Evolutionary conservation across 2,329 filamentous ascomycete species (phyloP), one percentile per base, ranked within the genome.

Genomic region (Colletotrichum caudatum): DNA sequence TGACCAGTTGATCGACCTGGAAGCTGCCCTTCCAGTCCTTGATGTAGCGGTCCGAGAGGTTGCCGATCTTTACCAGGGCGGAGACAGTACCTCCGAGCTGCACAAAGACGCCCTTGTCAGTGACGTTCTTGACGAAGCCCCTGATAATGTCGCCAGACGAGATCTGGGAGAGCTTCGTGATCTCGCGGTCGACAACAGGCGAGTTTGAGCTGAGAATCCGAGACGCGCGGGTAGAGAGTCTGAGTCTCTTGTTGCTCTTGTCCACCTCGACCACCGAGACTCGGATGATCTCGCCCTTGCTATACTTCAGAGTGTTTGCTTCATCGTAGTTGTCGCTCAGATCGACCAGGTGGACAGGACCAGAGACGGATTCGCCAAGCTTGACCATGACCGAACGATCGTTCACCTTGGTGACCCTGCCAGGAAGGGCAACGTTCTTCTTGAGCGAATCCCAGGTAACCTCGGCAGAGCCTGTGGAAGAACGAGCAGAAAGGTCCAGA

Each of bases 11-110:
- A 77, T 97, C 94, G 59, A 95, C 84, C 77, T 96, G 91, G 82
- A 95, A 98, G 56, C 91, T 86, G 46, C 93, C 90, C 83, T 97
- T 97, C 96, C 96, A 99, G 73, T 98, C 94, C 81, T 98, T 98
- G 77, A 99, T 84, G 80, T 91, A 99, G 9, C 90, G 88, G 79
- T 99, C 96, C 0, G 95, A 97, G 18, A 99, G 87, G 79, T 98
- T 95, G 12, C 92, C 90, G 64, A 98, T 92, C 75, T 93, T 92
- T 59, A 97, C 93, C 77, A 95, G 92, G 0, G 91, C 95, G 61
- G 93, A 93, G 23, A 97, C 87, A 74, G 92, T 90, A 23, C 93
- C 93, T 54, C 95, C 94, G 3, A 99, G 86, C 35, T 91, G 88
- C 58, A 99, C 89, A 77, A 98, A 97, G 2, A 99, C 82, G 64